Evolutionary conservation across 352 stramenopile species (phyloP).

Genomic region (Phytopythium vexans): DNA sequence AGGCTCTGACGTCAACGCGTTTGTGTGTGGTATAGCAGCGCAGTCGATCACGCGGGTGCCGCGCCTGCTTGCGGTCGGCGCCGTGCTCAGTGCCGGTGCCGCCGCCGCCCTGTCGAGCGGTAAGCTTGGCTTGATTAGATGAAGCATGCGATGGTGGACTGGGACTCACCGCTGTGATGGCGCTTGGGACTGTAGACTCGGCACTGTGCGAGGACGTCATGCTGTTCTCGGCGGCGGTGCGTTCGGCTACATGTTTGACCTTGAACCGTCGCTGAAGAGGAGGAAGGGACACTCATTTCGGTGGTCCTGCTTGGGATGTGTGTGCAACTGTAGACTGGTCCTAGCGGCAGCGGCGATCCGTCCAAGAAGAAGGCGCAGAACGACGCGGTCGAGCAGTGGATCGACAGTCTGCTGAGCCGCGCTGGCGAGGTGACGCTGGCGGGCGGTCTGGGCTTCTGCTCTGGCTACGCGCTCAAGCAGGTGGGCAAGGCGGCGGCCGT

Average conservation of each 20-base stretch:
- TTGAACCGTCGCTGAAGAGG: not conserved
- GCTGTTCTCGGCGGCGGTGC: slow-evolving; percentile 27
- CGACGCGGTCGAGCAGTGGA: slow-evolving; percentile 57
- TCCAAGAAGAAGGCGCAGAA: slow-evolving; percentile 27
- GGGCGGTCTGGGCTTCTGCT: slow-evolving; percentile 73
- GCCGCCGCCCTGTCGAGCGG: slow-evolving; percentile 27
- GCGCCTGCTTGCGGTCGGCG: slow-evolving; percentile 35
- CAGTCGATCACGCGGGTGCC: slow-evolving; percentile 16
- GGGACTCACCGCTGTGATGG: slow-evolving; percentile 8
- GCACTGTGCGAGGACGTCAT: slow-evolving; percentile 49
- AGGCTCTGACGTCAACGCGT: not conserved
- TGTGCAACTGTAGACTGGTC: slow-evolving; percentile 20
- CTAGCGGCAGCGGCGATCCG: slow-evolving; percentile 20
- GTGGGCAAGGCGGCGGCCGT: slow-evolving; percentile 75
- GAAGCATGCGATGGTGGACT: not conserved
- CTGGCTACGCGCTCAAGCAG: slow-evolving; percentile 81
- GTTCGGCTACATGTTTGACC: slow-evolving; percentile 3
- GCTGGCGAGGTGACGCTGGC: slow-evolving; percentile 74
- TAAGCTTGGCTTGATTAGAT: slow-evolving; percentile 22
- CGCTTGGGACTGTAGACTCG: slow-evolving; percentile 7
- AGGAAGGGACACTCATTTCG: not conserved
- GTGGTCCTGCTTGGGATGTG: too few species aligned
- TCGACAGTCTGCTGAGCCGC: slow-evolving; percentile 58
- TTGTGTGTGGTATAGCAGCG: not conserved
- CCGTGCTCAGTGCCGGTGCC: slow-evolving; percentile 43